Evolutionary conservation across 805 yeast genomes (phyloP), one percentile per base, ranked within the genome.

Genomic region (Phaffomyces opuntiae): DNA sequence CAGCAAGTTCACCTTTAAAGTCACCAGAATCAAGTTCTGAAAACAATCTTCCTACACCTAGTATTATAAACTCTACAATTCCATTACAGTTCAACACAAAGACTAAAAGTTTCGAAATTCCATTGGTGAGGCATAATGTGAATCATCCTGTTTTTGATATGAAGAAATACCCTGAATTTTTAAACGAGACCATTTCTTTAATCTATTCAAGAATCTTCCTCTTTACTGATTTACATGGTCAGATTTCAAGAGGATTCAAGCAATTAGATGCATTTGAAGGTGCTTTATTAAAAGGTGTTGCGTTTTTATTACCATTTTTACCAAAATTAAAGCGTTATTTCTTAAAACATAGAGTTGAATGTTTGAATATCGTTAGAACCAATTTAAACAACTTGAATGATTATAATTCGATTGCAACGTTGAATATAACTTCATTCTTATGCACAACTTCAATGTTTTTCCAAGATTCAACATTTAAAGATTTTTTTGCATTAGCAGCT

Each of bases 121-220:
- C 54, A 11, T 38, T 55, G 32, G 43, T 55, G 1, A 42, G 44
- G 12, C 61, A 55, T 43, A 14, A 9, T 4, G 5, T 19, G 7
- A 39, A 29, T 14, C 44, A 21, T 9, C 59, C 58, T 12, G 29
- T 27, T 3, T 50, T 37, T 27, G 48, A 48, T 35, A 40, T 46
- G 3, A 24, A 6, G 6, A 38, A 21, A 13, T 48, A 9, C 35
- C 54, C 50, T 6, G 56, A 49, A 32, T 47, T 46, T 33, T 46
- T 53, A 19, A 53, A 46, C 19, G 62, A 57, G 36, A 53, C 59
- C 1, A 36, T 51, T 4, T 19, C 49, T 2, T 36, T 47, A 3
- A 42, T 47, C 3, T 48, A 50, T 33, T 39, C 53, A 14, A 45
- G 59, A 24, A 41, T 52, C 1, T 55, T 42, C 39, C 19, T 52